These are phyloP conservation scores for Hemileia vastatrix DNA, from an alignment of 1,284 basidiomycete species.

Conservation along the genomic window DNA sequence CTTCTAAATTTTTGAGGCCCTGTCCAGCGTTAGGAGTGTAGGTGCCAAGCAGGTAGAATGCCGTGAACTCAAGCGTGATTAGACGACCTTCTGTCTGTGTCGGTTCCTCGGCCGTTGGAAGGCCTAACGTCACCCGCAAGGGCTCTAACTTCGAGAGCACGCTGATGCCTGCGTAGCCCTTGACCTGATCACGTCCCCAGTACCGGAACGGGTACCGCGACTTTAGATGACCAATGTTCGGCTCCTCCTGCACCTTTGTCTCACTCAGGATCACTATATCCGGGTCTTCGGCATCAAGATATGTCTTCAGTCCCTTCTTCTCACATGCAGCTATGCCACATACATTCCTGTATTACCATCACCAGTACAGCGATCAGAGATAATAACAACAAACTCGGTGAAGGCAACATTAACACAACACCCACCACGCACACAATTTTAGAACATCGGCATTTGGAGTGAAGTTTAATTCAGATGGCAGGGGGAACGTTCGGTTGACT, in stretches of 20 bases:
- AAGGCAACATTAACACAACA: too few relatives aligned
- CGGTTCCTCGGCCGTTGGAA: slow-evolving; percentile 17
- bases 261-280: slow-evolving; percentile 21
- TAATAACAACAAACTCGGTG: not conserved
- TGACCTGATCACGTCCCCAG: slow-evolving; percentile 14
- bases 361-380: not conserved
- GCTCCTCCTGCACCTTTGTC: slow-evolving; percentile 15
- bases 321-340: slow-evolving; percentile 16
- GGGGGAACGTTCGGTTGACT: too few relatives aligned
- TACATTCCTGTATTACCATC: slow-evolving; percentile 9
- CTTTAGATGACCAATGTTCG: slow-evolving; percentile 16
- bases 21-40: slow-evolving; percentile 21
- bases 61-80: slow-evolving; percentile 14
- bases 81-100: slow-evolving; percentile 22
- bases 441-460: too few relatives aligned
- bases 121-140: slow-evolving; percentile 13
- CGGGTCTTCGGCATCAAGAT: slow-evolving; percentile 16
- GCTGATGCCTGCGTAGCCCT: slow-evolving; percentile 20
- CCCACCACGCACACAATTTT: too few relatives aligned
- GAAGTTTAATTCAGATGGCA: too few relatives aligned
- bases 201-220: slow-evolving; percentile 16
- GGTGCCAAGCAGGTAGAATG: slow-evolving; percentile 16
- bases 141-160: slow-evolving; percentile 20
- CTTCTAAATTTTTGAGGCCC: slow-evolving; percentile 8
- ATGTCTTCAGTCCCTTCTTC: slow-evolving; percentile 18